phyloP scores from a whole-genome alignment of 352 stramenopile species.

The Elongisporangium prolatum region DNA sequence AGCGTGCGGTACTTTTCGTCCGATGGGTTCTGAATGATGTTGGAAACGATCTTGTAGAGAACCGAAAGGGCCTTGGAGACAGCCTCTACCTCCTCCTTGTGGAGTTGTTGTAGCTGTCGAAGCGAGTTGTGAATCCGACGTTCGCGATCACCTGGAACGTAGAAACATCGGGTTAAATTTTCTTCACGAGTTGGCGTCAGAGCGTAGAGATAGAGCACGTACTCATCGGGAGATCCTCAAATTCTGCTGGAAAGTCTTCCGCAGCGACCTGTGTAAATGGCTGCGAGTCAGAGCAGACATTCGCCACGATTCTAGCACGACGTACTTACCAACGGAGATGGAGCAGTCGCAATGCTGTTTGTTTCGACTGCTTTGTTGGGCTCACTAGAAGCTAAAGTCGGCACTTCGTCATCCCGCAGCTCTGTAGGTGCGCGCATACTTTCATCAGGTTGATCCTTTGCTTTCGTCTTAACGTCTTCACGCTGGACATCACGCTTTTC shows the following conservation, averaged over 20 bases:
- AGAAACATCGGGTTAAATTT: not conserved
- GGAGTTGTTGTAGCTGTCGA: conserved; percentile 24
- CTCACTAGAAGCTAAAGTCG: not conserved
- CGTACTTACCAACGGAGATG: not conserved
- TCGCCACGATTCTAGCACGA: not conserved
- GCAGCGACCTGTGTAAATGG: not conserved
- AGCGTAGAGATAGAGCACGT: conserved; percentile 4
- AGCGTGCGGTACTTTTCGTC: conserved; percentile 65
- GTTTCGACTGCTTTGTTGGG: not conserved
- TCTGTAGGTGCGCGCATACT: not conserved
- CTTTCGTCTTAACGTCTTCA: not conserved
- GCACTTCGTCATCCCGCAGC: not conserved
- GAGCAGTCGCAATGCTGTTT: not conserved
- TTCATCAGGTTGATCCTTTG: not conserved
- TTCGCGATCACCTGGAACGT: conserved; percentile 44
- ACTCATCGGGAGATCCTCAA: conserved; percentile 41
- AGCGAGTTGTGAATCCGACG: conserved; percentile 42
- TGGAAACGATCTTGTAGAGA: conserved; percentile 69
- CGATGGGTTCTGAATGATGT: conserved; percentile 53
- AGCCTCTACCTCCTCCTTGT: conserved; percentile 15
- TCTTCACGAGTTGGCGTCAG: not conserved
- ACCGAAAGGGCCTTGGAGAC: conserved; percentile 33
- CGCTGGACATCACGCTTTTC: not conserved
- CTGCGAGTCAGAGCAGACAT: not conserved
- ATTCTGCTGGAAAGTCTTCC: conserved; percentile 9